phyloP scores from a whole-genome alignment of 2,329 filamentous ascomycete species.

The Colletotrichum ledebouriae region DNA sequence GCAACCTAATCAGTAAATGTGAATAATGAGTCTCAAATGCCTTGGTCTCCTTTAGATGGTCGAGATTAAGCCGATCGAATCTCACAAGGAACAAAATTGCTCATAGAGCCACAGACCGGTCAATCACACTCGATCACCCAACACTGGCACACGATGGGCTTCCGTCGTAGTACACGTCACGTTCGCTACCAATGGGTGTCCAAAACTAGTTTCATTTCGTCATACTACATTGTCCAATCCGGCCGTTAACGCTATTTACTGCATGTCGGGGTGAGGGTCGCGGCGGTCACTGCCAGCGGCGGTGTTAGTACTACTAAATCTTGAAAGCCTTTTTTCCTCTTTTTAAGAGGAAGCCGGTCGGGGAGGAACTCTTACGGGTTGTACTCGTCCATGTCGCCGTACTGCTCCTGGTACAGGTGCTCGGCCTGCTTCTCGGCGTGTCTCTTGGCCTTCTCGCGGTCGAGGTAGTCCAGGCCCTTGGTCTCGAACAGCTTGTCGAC shows the following conservation, averaged over 20 bases:
- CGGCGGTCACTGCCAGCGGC: constrained; percentile 19
- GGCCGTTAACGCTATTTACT: constrained; percentile 26
- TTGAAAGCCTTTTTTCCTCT: no score
- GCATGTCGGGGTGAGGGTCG: constrained; percentile 30
- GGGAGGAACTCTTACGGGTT: constrained; percentile 63
- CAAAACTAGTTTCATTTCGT: constrained; percentile 13
- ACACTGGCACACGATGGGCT: neutral
- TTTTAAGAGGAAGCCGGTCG: no score
- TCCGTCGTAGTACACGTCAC: rapidly evolving
- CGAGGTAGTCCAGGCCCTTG: constrained; percentile 73
- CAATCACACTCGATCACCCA: no score
- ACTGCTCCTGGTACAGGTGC: constrained; percentile 73
- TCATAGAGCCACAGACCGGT: no score
- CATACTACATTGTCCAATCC: constrained; percentile 1
- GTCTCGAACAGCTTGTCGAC: constrained; percentile 82
- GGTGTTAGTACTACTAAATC: no score
- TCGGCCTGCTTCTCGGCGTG: constrained; percentile 71
- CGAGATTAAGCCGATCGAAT: no score
- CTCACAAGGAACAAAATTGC: no score
- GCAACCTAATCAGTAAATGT: no score
- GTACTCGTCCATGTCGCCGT: constrained; percentile 65
- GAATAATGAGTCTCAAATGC: no score
- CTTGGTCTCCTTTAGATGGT: no score
- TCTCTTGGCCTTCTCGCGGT: constrained; percentile 69
- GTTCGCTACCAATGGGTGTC: neutral